Evolutionary conservation across 2,329 filamentous ascomycete species (phyloP).

Genomic region (Diaporthe citrichinensis): DNA sequence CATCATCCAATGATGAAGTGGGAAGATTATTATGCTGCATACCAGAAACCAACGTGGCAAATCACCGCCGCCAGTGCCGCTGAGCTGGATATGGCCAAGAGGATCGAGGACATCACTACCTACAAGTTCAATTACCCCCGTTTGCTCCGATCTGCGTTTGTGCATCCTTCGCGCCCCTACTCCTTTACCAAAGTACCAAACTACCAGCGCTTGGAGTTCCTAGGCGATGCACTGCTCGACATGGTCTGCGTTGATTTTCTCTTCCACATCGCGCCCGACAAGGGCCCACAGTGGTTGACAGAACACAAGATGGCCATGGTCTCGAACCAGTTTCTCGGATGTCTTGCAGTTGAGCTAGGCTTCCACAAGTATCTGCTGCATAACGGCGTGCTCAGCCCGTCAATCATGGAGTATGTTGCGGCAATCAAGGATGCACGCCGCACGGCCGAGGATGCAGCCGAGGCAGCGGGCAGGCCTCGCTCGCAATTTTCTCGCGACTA

Average conservation of each 20-base stretch:
- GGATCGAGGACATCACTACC: conserved; percentile 70
- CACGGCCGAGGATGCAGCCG: conserved; percentile 52
- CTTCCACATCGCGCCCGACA: conserved; percentile 81
- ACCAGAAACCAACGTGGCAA: conserved; percentile 81
- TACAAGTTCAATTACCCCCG: conserved; percentile 81
- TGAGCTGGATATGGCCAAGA: conserved; percentile 76
- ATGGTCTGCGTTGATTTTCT: conserved; percentile 88
- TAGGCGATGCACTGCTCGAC: conserved; percentile 91
- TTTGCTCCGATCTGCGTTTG: conserved; percentile 86
- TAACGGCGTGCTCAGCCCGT: conserved; percentile 60
- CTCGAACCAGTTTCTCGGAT: conserved; percentile 93
- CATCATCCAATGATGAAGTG: conserved; percentile 80
- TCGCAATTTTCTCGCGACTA: conserved; percentile 71
- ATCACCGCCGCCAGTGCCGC: conserved; percentile 70
- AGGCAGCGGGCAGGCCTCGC: conserved; percentile 51
- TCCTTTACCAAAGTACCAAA: conserved; percentile 84
- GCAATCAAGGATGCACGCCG: conserved; percentile 64
- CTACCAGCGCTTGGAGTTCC: conserved; percentile 93
- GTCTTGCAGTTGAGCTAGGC: conserved; percentile 81
- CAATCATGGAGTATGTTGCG: conserved; percentile 68
- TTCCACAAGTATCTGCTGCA: conserved; percentile 81
- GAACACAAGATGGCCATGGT: conserved; percentile 99
- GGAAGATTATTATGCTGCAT: conserved; percentile 79
- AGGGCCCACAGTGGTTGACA: conserved; percentile 95
- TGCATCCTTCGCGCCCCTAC: conserved; percentile 85